Conservation (phyloP, 129 eudicot species). For the Lactuca saligna region DNA sequence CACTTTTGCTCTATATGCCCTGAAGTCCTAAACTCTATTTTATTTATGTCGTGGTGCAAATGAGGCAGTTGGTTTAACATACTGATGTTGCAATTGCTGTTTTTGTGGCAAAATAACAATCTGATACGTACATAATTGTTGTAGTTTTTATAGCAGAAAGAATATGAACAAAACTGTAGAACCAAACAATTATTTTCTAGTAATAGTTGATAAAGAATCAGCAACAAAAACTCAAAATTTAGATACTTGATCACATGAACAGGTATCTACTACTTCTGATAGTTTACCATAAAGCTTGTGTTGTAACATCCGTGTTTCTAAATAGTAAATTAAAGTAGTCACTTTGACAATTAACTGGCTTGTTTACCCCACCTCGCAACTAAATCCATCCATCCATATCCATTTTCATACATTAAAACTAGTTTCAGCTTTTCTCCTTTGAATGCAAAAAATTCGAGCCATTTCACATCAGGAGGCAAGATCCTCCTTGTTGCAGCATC, state of each 20-base stretch:
- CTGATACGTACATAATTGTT: background rate
- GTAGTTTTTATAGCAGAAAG: background rate
- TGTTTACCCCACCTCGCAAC: background rate
- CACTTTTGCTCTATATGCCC: no score
- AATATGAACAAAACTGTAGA: background rate
- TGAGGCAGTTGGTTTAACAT: no score
- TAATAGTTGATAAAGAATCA: no score
- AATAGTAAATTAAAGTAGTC: no score
- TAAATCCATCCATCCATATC: background rate
- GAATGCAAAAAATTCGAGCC: background rate
- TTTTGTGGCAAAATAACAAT: no score
- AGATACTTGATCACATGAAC: no score
- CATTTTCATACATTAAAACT: background rate
- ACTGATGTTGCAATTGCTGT: no score
- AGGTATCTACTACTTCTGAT: no score
- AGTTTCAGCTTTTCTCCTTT: background rate
- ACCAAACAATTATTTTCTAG: background rate
- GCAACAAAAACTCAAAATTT: background rate
- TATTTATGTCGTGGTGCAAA: no score
- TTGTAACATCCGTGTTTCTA: no score
- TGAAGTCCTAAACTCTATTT: no score
- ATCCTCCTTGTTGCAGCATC: background rate
- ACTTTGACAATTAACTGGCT: no score
- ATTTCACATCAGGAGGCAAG: background rate
- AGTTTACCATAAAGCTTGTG: background rate